These are phyloP conservation scores for Mucor plumbeus DNA, from an alignment of 371 early-diverging fungal species.

Conservation along the genomic window DNA sequence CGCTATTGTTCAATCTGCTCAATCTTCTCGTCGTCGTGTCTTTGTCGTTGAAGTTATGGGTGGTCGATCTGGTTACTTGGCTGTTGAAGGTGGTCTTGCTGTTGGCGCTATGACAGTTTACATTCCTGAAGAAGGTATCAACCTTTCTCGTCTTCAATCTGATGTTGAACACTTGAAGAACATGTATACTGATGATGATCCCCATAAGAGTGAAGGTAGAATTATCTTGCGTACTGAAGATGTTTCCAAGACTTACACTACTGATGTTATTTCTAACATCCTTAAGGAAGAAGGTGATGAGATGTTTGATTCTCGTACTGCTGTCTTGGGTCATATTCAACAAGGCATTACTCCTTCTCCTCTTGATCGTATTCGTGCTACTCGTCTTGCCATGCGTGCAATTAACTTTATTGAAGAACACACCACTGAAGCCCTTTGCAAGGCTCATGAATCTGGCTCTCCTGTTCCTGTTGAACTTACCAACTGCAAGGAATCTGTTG, in stretches of 20 bases:
- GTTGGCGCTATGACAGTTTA: slow-evolving; percentile 94
- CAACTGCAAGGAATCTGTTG: slow-evolving; percentile 61
- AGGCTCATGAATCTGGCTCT: slow-evolving; percentile 30
- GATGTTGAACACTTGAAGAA: slow-evolving; percentile 84
- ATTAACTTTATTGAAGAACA: slow-evolving; percentile 65
- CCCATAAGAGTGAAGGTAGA: slow-evolving; percentile 79
- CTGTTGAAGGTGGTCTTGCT: slow-evolving; percentile 90
- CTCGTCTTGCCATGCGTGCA: slow-evolving; percentile 79
- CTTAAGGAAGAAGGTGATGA: slow-evolving; percentile 93
- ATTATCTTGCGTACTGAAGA: slow-evolving; percentile 85
- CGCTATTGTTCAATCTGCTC: slow-evolving; percentile 91
- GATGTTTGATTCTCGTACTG: slow-evolving; percentile 91
- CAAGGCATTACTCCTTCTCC: slow-evolving; percentile 97
- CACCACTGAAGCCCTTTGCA: slow-evolving; percentile 36
- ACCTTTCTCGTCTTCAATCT: slow-evolving; percentile 75
- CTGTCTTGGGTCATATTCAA: slow-evolving; percentile 96
- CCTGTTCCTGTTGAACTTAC: slow-evolving; percentile 69
- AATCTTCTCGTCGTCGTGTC: slow-evolving; percentile 89
- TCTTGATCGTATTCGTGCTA: slow-evolving; percentile 94
- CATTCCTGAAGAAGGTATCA: slow-evolving; percentile 95
- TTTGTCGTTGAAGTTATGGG: slow-evolving; percentile 99
- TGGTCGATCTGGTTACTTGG: slow-evolving; percentile 95
- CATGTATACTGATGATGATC: slow-evolving; percentile 76
- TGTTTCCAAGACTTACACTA: slow-evolving; percentile 86
- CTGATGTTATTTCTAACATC: slow-evolving; percentile 88